Conservation (phyloP, 495 filamentous ascomycete species). For the Immersiella caudata region DNA sequence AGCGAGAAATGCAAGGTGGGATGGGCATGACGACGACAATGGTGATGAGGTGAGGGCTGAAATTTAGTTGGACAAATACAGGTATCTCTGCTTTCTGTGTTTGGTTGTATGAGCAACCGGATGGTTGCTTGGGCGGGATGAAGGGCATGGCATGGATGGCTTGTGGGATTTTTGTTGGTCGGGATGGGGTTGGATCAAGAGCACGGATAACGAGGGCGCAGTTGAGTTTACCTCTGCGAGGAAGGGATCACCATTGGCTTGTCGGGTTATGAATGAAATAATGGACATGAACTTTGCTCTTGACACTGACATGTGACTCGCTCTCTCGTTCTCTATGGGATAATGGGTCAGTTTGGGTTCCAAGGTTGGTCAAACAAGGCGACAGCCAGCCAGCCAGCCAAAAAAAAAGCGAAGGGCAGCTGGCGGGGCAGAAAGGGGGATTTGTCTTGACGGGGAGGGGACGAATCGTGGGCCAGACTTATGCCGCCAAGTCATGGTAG, state of each 20-base stretch:
- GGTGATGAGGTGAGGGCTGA: conserved; percentile 14
- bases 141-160: conserved; percentile 9
- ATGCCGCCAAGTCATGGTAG: no score
- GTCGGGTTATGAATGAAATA: conserved; percentile 8
- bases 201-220: conserved; percentile 2
- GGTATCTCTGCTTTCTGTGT: not conserved
- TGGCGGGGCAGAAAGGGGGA: no score
- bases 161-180: not conserved
- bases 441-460: no score
- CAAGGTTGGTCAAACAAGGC: no score
- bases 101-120: not conserved
- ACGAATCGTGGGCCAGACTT: no score
- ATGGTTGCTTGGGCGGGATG: not conserved
- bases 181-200: not conserved
- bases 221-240: not conserved
- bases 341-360: no score
- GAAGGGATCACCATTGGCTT: not conserved
- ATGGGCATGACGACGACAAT: conserved; percentile 17
- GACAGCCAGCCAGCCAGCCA: no score
- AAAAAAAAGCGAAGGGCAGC: no score
- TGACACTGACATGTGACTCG: not conserved
- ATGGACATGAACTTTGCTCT: conserved; percentile 2
- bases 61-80: not conserved
- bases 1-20: not conserved
- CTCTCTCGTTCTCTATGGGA: not conserved